Evolutionary conservation across 805 yeast species (phyloP).

Genomic region (Yarrowia porcina): DNA sequence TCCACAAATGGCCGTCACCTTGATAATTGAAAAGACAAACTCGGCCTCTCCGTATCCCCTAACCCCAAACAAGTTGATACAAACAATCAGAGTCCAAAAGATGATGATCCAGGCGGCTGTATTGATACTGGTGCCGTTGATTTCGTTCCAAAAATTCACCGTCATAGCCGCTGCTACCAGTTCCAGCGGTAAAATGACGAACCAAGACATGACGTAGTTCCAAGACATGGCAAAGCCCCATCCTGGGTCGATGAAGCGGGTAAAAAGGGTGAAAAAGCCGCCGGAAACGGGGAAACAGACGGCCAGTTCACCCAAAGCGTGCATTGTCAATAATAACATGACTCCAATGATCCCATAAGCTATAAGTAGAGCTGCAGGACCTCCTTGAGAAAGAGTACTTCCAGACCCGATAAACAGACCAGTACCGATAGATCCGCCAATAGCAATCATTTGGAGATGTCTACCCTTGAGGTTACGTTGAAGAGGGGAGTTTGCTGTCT

Average conservation of each 20-base stretch:
- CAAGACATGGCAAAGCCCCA: constrained; percentile 67
- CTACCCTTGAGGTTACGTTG: constrained; percentile 42
- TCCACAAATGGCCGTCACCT: neutral
- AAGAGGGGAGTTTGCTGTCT: constrained; percentile 55
- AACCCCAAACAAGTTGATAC: neutral
- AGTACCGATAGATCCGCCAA: constrained; percentile 61
- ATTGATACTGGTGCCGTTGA: neutral
- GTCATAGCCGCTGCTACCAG: constrained; percentile 50
- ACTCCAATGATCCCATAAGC: constrained; percentile 1
- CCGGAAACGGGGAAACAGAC: constrained; percentile 53
- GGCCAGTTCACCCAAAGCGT: neutral
- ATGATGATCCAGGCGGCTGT: constrained; percentile 13
- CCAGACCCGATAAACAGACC: constrained; percentile 48
- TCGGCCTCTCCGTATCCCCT: constrained; percentile 5
- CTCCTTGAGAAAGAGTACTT: neutral
- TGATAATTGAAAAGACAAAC: constrained; percentile 1
- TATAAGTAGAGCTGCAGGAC: neutral
- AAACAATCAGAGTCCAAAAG: neutral
- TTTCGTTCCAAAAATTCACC: constrained; percentile 5
- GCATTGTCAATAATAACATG: neutral
- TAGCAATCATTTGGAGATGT: constrained; percentile 30
- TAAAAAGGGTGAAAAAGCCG: constrained; percentile 54
- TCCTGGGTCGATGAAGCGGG: constrained; percentile 58
- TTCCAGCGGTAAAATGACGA: constrained; percentile 60
- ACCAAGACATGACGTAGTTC: constrained; percentile 62